Conservation (phyloP, 306 rosid species). For the Crotalaria pallida region DNA sequence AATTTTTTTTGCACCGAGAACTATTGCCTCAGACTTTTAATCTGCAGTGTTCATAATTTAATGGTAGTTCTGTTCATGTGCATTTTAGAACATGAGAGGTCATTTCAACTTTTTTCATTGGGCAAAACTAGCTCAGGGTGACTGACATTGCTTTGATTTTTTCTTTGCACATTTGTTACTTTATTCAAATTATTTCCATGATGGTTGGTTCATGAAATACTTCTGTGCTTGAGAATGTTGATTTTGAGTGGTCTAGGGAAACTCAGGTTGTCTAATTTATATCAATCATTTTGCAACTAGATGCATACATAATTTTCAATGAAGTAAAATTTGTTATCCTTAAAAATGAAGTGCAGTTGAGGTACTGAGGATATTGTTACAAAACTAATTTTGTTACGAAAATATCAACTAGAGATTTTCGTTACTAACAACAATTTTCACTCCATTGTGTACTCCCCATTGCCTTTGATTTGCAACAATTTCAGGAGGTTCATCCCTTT, state of each 20-base stretch:
- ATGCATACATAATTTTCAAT: not conserved
- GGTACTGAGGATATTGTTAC: not conserved
- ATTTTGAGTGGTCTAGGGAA: conserved; percentile 4
- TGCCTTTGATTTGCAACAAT: too few species aligned
- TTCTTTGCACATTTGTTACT: not conserved
- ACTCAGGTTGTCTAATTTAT: not conserved
- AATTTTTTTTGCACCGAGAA: not conserved
- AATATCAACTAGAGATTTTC: too few species aligned
- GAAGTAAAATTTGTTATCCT: not conserved
- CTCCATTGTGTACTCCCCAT: too few species aligned
- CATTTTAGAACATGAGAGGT: not conserved
- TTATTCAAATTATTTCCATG: not conserved
- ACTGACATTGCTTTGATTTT: not conserved
- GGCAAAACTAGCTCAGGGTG: not conserved
- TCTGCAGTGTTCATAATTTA: not conserved
- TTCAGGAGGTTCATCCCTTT: too few species aligned
- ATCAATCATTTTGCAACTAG: not conserved
- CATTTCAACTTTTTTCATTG: not conserved
- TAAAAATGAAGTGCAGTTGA: not conserved
- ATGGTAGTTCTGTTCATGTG: not conserved
- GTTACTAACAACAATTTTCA: too few species aligned
- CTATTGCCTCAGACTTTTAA: not conserved
- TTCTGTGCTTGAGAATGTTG: not conserved
- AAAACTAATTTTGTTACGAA: too few species aligned
- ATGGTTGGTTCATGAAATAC: conserved; percentile 13